A percentile compares a stretch with the other conserved stretches of the same genome.
These are phyloP conservation scores for Lodderomyces orthopsilosis DNA, from an alignment of 1,139 yeast genomes.

Conservation along the genomic window DNA sequence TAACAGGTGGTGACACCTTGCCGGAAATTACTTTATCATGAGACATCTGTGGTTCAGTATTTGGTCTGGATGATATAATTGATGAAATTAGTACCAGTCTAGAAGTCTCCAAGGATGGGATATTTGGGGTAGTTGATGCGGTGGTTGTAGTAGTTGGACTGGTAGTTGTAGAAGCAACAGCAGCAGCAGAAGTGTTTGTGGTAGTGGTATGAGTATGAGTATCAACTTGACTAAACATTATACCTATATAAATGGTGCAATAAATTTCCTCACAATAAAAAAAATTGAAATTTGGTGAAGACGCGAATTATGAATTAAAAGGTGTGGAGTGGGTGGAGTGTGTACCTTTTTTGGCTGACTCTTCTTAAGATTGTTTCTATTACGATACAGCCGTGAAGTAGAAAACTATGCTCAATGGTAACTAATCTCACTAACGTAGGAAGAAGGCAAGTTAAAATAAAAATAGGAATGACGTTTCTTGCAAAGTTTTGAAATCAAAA, in stretches of 20 bases:
- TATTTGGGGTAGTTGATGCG: background rate
- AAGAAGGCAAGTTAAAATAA: too few species aligned
- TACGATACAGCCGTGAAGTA: too few species aligned
- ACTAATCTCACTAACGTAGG: too few species aligned
- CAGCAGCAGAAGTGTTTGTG: background rate
- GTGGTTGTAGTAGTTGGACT: background rate
- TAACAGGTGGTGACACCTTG: background rate
- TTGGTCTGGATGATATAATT: background rate
- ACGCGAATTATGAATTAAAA: too few species aligned
- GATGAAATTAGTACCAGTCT: background rate
- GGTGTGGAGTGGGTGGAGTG: too few species aligned
- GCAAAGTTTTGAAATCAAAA: too few species aligned
- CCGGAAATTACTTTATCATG: background rate
- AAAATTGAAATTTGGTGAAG: too few species aligned
- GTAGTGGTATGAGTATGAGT: background rate
- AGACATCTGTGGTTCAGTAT: background rate
- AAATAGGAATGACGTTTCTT: too few species aligned
- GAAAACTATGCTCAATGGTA: too few species aligned
- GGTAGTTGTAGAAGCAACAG: background rate
- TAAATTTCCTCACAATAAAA: background rate
- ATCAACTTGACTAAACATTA: background rate
- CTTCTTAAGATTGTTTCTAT: too few species aligned
- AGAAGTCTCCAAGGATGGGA: background rate
- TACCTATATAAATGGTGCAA: background rate
- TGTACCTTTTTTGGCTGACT: too few species aligned